phyloP scores from a whole-genome alignment of 2,329 filamentous ascomycete genomes.

The Phialophora verrucosa region DNA sequence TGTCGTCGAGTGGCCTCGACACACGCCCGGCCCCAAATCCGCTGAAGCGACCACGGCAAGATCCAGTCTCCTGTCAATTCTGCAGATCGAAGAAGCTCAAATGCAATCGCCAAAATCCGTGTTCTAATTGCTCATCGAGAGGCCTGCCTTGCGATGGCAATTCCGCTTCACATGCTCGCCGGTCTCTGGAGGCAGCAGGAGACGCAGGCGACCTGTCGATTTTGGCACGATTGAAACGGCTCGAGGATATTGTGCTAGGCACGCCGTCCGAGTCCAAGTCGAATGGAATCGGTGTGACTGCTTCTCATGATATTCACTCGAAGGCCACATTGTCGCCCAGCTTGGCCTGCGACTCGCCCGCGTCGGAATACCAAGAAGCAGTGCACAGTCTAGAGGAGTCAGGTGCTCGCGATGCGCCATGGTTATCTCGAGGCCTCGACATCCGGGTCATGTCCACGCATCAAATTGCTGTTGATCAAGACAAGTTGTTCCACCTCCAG shows the following conservation, averaged over 20 bases:
- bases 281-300: not conserved
- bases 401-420: conserved; percentile 15
- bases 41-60: conserved; percentile 42
- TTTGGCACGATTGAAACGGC: conserved; percentile 32
- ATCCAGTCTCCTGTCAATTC: conserved; percentile 49
- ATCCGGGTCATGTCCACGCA: conserved; percentile 18
- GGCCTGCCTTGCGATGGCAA: conserved; percentile 40
- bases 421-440: conserved; percentile 14
- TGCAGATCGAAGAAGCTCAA: conserved; percentile 57
- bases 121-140: conserved; percentile 53
- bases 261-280: conserved; percentile 5
- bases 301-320: not conserved
- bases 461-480: conserved; percentile 21
- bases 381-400: conserved; percentile 28
- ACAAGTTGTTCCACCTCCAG: conserved; percentile 4
- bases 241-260: conserved; percentile 37
- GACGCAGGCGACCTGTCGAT: conserved; percentile 30
- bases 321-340: not conserved
- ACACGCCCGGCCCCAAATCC: conserved; percentile 20
- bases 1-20: not conserved
- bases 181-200: not conserved
- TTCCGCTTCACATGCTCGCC: conserved; percentile 10
- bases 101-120: conserved; percentile 60
- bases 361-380: conserved; percentile 32
- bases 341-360: conserved; percentile 24